These are phyloP conservation scores for Euphorbia schlechtendalii DNA, from an alignment of 441 rosid species.

Conservation along the genomic window DNA sequence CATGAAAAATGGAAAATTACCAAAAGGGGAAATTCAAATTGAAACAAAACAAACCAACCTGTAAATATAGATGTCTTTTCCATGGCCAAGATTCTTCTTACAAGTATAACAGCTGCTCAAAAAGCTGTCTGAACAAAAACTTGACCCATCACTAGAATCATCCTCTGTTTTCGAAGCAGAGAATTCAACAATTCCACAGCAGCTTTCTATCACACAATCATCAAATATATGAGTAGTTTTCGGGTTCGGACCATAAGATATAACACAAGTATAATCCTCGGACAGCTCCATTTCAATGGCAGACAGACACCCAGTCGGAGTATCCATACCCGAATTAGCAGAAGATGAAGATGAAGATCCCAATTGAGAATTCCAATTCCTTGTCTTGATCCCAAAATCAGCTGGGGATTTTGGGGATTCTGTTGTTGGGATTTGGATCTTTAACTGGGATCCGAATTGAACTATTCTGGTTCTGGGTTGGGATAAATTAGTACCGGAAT, in stretches of 20 bases:
- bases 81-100: conserved; percentile 70
- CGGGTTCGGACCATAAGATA: conserved; percentile 77
- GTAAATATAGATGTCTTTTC: conserved; percentile 88
- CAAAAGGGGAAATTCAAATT: too few relatives aligned
- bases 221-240: conserved; percentile 81
- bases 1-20: too few relatives aligned
- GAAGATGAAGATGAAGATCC: conserved; percentile 18
- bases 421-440: conserved; percentile 57
- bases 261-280: conserved; percentile 87
- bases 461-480: conserved; percentile 47
- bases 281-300: conserved; percentile 71
- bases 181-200: conserved; percentile 38
- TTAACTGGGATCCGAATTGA: conserved; percentile 74
- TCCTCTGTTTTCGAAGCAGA: conserved; percentile 22
- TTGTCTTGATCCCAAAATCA: conserved; percentile 64
- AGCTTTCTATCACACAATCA: conserved; percentile 63
- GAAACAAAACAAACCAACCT: conserved; percentile 34
- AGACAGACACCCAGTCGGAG: conserved; percentile 41
- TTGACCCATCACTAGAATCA: conserved; percentile 16
- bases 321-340: conserved; percentile 29
- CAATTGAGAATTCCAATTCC: conserved; percentile 36
- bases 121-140: conserved; percentile 44
- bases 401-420: conserved; percentile 47
- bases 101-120: conserved; percentile 70
- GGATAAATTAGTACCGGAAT: conserved; percentile 25